phyloP scores from a whole-genome alignment of 495 filamentous ascomycete species.

The Aspergillus haitiensis region DNA sequence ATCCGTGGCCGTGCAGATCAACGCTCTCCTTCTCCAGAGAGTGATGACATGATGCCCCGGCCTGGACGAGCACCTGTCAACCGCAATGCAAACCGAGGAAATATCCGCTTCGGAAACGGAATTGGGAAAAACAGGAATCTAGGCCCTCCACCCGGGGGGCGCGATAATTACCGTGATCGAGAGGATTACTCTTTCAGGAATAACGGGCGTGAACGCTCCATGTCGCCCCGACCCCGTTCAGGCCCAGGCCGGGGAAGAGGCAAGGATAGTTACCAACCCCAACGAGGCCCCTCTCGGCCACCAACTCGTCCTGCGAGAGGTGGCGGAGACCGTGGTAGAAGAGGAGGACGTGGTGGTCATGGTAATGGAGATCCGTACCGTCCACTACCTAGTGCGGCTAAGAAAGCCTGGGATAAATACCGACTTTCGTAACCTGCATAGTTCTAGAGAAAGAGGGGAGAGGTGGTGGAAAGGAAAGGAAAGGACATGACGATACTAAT shows the following conservation, averaged over 20 bases:
- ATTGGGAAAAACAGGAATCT: slow-evolving; percentile 28
- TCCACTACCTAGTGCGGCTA: slow-evolving; percentile 39
- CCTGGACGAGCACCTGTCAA: slow-evolving; percentile 20
- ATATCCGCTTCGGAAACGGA: slow-evolving; percentile 32
- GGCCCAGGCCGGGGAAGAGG: slow-evolving; percentile 21
- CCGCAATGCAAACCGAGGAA: slow-evolving; percentile 27
- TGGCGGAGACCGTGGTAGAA: slow-evolving; percentile 20
- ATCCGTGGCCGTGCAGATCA: slow-evolving; percentile 31
- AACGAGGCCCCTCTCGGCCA: slow-evolving; percentile 14
- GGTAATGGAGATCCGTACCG: slow-evolving; percentile 30
- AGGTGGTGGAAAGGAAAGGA: neutral
- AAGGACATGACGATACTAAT: slow-evolving; percentile 13
- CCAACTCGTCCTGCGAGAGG: slow-evolving; percentile 6
- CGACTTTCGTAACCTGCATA: slow-evolving; percentile 26
- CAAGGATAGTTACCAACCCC: slow-evolving; percentile 25
- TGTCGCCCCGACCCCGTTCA: slow-evolving; percentile 25
- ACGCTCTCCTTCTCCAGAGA: slow-evolving; percentile 28
- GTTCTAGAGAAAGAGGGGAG: neutral
- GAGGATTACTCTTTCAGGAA: slow-evolving; percentile 23
- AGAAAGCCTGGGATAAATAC: slow-evolving; percentile 37
- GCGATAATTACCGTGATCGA: slow-evolving; percentile 23
- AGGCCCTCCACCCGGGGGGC: slow-evolving; percentile 13
- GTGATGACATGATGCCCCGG: slow-evolving; percentile 32
- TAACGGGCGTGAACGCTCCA: slow-evolving; percentile 29
- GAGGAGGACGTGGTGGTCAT: slow-evolving; percentile 24